Evolutionary conservation across 345 rosid genomes (phyloP), one percentile per base, ranked within the genome.

Genomic region (Bruguiera parviflora): DNA sequence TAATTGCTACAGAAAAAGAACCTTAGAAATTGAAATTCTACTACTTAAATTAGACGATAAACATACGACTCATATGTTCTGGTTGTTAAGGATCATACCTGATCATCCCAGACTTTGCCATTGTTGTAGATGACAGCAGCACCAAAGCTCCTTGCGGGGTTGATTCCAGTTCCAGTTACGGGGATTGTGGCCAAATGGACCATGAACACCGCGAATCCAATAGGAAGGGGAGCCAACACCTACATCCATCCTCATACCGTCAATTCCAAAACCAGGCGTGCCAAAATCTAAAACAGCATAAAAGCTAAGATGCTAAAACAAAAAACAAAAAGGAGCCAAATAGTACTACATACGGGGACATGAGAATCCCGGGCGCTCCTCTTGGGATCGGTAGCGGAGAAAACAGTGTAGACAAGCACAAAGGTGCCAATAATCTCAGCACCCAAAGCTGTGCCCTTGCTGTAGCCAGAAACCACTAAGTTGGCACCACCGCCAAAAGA

Each of bases 361-460:
- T 91, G 96, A 11, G 97, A 89, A 82, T 91, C 97, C 52, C 96
- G 91, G 1, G 97, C 97, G 66, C 78, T 87, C 58, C 97, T 85
- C 79, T 91, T 91, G 24, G 97, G 97, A 82, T 91, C 96, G 53
- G 96, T 89, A 49, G 97, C 96, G 20, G 97, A 81, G 87, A 87
- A 87, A 37, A 89, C 95, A 0, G 92, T 84, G 90, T 87, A 89
- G 29, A 89, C 95, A 33, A 89, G 84, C 58, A 87, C 87, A 24
- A 89, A 87, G 19, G 95, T 87, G 27, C 95, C 92, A 18, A 91
- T 85, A 27, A 91, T 91, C 84, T 91, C 97, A 64, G 93, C 96
- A 3, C 96, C 96, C 66, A 91, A 71, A 62, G 96, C 97, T 2
- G 88, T 79, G 58, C 93, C 91, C 0, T 57, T 87, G 86, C 53